Base-by-base conservation (phyloP, 805 yeast genomes). In the Clavispora fructus region DNA sequence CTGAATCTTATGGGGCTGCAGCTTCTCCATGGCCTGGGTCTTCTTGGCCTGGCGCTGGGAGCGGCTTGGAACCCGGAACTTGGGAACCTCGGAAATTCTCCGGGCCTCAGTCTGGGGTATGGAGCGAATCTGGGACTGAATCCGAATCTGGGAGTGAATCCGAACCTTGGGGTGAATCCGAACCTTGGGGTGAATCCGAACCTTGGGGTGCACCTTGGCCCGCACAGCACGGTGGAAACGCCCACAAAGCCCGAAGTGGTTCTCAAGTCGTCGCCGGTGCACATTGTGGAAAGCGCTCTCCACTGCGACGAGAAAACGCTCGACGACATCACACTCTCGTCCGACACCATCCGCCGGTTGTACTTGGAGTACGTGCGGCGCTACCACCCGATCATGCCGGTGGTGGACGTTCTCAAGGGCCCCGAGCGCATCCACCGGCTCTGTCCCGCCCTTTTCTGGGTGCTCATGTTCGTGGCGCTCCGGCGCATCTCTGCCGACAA, bases 401-500 rank as follows among this genome's bases (percentile, higher is more conserved):
- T 92, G 1, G 94, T 92, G 2, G 96, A 92, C 60, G 77, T 92
- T 2, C 52, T 71, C 7, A 79, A 78, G 50, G 96, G 97, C 9
- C 94, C 96, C 1, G 97, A 90, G 55, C 69, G 81, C 40, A 76
- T 91, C 8, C 87, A 86, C 62, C 66, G 80, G 47, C 71, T 87
- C 14, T 89, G 97, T 47, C 97, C 97, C 0, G 84, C 92, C 3
- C 69, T 92, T 16, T 92, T 92, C 59, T 92, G 99, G 99, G 91
- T 92, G 0, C 83, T 92, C 13, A 83, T 91, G 80, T 79, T 89
- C 35, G 85, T 89, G 1, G 87, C 96, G 0, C 68, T 90, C 39
- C 76, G 99, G 49, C 73, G 96, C 46, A 74, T 73, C 49, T 63
- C 62, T 37, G 42, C 57, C 12, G 59, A 62, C 44, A 61, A 69